These are phyloP conservation scores for Cymbopogon citratus DNA, from an alignment of 176 grass and related monocot genomes.

Conservation along the genomic window DNA sequence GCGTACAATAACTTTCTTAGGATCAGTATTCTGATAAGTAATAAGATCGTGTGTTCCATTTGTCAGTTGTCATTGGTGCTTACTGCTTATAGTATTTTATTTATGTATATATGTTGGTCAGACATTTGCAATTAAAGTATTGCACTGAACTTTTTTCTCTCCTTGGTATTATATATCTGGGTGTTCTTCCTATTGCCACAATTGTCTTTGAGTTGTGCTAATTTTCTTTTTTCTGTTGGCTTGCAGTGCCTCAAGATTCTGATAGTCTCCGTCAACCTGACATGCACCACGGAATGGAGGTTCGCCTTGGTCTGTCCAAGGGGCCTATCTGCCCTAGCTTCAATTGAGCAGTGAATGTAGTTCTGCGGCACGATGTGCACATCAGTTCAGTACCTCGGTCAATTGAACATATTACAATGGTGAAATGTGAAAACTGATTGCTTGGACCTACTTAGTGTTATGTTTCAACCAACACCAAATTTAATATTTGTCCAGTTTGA, in stretches of 20 bases:
- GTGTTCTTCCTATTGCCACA: not conserved
- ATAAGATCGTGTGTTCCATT: not conserved
- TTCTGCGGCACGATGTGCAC: not conserved
- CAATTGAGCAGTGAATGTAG: conserved; percentile 31
- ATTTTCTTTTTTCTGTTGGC: not conserved
- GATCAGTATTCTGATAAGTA: not conserved
- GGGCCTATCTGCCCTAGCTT: conserved; percentile 56
- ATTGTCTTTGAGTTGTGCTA: not conserved
- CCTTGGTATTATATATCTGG: not conserved
- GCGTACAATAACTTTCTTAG: not conserved
- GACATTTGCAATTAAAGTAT: not conserved
- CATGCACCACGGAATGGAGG: conserved; percentile 91
- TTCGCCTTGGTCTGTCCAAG: conserved; percentile 74
- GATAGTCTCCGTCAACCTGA: conserved; percentile 57
- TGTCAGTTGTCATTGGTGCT: not conserved
- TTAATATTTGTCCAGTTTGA: not conserved
- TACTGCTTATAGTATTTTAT: not conserved
- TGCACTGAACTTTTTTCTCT: not conserved
- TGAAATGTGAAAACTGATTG: conserved; percentile 11
- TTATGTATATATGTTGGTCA: not conserved
- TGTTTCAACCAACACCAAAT: not conserved
- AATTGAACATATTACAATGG: conserved; percentile 9
- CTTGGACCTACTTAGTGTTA: not conserved
- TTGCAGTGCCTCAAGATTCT: conserved; percentile 83
- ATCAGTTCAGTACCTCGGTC: not conserved